These are phyloP conservation scores for Corylus americana DNA, from an alignment of 306 rosid species.

Conservation along the genomic window DNA sequence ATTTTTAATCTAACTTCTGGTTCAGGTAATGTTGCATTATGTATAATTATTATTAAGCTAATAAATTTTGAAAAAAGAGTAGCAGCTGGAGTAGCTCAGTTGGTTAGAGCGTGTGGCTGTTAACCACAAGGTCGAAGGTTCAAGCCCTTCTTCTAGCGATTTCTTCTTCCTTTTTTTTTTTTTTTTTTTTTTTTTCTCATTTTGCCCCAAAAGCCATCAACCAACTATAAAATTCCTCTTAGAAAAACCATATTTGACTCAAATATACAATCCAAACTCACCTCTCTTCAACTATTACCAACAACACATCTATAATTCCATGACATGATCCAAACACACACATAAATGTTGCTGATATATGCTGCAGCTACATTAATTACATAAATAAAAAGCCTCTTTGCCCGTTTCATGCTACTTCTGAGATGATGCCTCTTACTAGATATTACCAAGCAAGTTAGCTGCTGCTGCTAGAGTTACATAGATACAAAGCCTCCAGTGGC, in stretches of 20 bases:
- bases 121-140: conserved; percentile 16
- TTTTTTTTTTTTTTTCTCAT: not conserved
- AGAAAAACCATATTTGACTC: too few species aligned
- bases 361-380: not conserved
- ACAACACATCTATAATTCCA: not conserved
- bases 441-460: conserved; percentile 1
- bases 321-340: not conserved
- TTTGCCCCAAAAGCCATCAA: too few species aligned
- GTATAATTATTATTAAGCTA: too few species aligned
- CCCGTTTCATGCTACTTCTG: not conserved
- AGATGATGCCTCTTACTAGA: not conserved
- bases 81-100: conserved; percentile 1
- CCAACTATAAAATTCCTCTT: too few species aligned
- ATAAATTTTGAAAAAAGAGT: too few species aligned
- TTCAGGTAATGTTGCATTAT: too few species aligned
- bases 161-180: too few species aligned
- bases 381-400: not conserved
- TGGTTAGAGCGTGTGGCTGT: conserved; percentile 11
- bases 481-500: conserved; percentile 3
- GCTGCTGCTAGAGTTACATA: conserved; percentile 5
- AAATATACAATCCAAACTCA: not conserved
- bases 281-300: not conserved
- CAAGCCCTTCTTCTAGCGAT: conserved; percentile 39
- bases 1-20: too few species aligned
- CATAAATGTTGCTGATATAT: too few species aligned